These are phyloP conservation scores for Cyberlindnera mycetangii DNA, from an alignment of 805 yeast genomes.

Conservation along the genomic window DNA sequence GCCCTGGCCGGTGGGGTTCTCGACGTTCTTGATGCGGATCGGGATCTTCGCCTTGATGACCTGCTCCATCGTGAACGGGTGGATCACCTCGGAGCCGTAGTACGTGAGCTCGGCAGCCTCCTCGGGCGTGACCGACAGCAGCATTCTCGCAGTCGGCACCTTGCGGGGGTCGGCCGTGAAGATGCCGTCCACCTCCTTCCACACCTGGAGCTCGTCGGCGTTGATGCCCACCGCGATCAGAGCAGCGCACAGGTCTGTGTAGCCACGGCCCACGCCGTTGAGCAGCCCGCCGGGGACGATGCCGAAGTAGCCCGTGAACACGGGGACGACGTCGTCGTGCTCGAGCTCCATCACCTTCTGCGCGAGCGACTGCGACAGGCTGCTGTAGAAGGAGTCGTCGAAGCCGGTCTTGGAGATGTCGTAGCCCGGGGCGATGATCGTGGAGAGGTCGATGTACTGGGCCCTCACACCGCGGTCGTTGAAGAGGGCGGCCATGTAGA, in stretches of 20 bases:
- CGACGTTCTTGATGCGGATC: conserved; percentile 93
- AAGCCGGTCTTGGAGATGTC: conserved; percentile 53
- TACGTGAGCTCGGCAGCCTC: conserved; percentile 98
- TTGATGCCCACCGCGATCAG: conserved; percentile 87
- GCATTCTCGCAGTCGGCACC: conserved; percentile 82
- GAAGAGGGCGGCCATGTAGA: conserved; percentile 82
- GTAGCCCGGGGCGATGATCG: conserved; percentile 61
- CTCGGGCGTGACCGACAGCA: conserved; percentile 91
- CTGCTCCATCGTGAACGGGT: conserved; percentile 99
- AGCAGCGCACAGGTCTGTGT: conserved; percentile 97
- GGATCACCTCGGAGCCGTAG: conserved; percentile 97
- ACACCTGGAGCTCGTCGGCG: conserved; percentile 93
- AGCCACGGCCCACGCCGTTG: conserved; percentile 94
- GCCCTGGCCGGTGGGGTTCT: conserved; percentile 89
- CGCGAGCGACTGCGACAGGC: conserved; percentile 51
- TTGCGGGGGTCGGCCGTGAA: conserved; percentile 98
- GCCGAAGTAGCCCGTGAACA: conserved; percentile 94
- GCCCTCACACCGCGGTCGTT: conserved; percentile 81
- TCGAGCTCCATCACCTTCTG: conserved; percentile 43
- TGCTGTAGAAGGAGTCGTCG: conserved; percentile 62
- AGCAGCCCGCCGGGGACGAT: conserved; percentile 92
- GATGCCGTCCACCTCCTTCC: conserved; percentile 99
- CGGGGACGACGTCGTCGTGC: conserved; percentile 60
- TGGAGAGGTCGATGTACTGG: conserved; percentile 73
- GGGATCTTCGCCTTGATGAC: conserved; percentile 95